phyloP scores from a whole-genome alignment of 1,284 basidiomycete genomes.

The Rugosomyces carneus region DNA sequence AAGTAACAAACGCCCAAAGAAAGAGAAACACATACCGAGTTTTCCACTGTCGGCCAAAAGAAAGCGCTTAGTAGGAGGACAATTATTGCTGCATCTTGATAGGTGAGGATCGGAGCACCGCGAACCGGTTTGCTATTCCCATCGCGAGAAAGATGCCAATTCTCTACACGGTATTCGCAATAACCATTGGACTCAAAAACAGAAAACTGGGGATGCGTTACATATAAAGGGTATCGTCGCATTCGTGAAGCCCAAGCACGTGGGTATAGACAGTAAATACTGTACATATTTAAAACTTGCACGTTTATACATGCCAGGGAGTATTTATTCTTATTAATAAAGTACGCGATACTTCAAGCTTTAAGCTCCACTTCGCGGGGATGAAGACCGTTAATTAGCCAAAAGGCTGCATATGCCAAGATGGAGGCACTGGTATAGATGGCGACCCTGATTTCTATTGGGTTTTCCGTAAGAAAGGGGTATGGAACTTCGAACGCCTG shows the following conservation, averaged over 20 bases:
- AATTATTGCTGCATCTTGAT: constrained; percentile 30
- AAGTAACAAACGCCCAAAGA: constrained; percentile 1
- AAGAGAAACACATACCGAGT: constrained; percentile 22
- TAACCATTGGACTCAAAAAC: constrained; percentile 38
- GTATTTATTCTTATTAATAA: no score
- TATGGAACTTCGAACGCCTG: constrained; percentile 56
- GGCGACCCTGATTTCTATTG: constrained; percentile 42
- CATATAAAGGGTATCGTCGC: constrained; percentile 33
- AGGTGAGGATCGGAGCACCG: constrained; percentile 27
- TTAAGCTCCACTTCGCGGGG: no score
- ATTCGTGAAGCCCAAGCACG: no score
- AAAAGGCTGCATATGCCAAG: constrained; percentile 55
- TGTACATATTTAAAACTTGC: no score
- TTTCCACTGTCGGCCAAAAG: constrained; percentile 34
- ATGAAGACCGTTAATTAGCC: constrained; percentile 44
- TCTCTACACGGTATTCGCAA: constrained; percentile 51
- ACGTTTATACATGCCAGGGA: no score
- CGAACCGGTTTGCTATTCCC: constrained; percentile 29
- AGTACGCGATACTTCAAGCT: no score
- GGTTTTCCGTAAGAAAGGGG: constrained; percentile 68
- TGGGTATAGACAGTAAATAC: no score
- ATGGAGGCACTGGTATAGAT: constrained; percentile 54
- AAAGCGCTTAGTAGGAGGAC: constrained; percentile 24
- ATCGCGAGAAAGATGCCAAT: constrained; percentile 37
- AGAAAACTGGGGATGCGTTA: constrained; percentile 48